A percentile compares a stretch with the other conserved stretches of the same genome.
Evolutionary conservation across 169 alveolate species (phyloP).

Genomic region (Cryptosporidium muris): DNA sequence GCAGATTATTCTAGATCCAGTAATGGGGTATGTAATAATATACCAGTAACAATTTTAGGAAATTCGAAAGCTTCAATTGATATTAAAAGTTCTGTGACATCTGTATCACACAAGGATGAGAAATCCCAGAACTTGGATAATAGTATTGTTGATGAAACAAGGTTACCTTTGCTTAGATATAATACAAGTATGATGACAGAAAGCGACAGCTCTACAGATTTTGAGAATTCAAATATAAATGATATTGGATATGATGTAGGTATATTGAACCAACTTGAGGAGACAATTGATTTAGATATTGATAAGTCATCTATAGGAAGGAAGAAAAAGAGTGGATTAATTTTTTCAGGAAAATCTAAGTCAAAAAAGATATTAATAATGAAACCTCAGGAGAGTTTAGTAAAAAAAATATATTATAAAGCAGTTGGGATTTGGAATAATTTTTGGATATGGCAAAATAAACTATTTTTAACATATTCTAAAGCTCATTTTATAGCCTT

Average conservation of each 20-base stretch:
- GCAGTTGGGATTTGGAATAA: background rate
- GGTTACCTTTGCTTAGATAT: too few species aligned
- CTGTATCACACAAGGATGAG: too few species aligned
- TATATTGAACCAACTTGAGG: constrained; percentile 13
- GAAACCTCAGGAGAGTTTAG: constrained; percentile 3
- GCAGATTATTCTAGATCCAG: background rate
- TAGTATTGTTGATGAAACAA: too few species aligned
- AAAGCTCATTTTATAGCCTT: constrained; percentile 68
- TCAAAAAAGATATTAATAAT: background rate
- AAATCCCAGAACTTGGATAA: too few species aligned
- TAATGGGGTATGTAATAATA: background rate
- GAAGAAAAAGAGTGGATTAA: constrained; percentile 6
- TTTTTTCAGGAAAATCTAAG: constrained; percentile 8
- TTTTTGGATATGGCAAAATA: constrained; percentile 54
- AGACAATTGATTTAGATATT: constrained; percentile 42
- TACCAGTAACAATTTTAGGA: background rate
- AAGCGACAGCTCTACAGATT: too few species aligned
- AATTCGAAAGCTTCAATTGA: too few species aligned
- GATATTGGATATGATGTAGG: background rate
- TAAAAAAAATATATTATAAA: constrained; percentile 7
- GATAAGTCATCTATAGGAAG: background rate
- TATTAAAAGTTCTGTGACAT: too few species aligned
- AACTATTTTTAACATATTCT: constrained; percentile 40
- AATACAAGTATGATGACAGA: too few species aligned
- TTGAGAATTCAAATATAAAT: background rate